Evolutionary conservation across 306 rosid genomes (phyloP).

Genomic region (Crataegus laevigata): DNA sequence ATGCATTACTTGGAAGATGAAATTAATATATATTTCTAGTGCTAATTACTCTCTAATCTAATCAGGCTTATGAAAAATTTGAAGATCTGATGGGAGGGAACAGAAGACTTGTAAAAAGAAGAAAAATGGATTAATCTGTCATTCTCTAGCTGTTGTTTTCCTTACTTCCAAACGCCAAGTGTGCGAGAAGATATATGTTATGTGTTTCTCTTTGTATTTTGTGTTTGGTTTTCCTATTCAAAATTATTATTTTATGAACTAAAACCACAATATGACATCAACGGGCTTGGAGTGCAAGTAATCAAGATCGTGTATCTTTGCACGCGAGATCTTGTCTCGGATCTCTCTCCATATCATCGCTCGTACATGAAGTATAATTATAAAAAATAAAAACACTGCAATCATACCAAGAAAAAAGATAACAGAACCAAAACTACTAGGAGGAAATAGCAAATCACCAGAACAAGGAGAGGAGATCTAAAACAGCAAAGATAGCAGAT

Average conservation of each 20-base stretch:
- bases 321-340: not conserved
- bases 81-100: conserved; percentile 31
- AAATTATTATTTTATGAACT: not conserved
- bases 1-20: not conserved
- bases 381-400: too few species aligned
- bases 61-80: conserved; percentile 58
- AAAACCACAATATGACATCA: not conserved
- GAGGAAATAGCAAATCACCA: not conserved
- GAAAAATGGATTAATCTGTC: not conserved
- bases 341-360: not conserved
- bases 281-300: not conserved
- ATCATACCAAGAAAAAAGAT: too few species aligned
- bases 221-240: not conserved
- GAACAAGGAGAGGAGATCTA: not conserved
- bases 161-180: not conserved
- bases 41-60: not conserved
- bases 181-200: not conserved
- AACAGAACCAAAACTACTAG: not conserved
- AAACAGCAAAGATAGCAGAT: not conserved
- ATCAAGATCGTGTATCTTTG: too few species aligned
- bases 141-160: not conserved
- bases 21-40: not conserved
- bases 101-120: not conserved
- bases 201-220: not conserved
- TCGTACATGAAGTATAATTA: too few species aligned